Conservation (phyloP, 1,284 basidiomycete species). For the Irpex sp. region DNA sequence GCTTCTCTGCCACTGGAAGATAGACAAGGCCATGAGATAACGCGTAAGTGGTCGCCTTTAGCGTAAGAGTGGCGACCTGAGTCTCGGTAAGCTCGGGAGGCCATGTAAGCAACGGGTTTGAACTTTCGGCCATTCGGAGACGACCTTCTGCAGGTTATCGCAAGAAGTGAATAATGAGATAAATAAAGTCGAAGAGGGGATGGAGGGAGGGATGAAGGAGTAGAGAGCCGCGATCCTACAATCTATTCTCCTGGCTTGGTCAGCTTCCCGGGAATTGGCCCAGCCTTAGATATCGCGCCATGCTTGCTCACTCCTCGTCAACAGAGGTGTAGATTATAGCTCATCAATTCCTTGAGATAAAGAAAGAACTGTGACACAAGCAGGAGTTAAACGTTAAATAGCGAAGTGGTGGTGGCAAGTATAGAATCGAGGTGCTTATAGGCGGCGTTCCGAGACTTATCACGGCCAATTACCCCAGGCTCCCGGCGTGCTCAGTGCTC, state of each 20-base stretch:
- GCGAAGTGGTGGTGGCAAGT: too few relatives aligned
- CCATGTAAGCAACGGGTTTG: conserved; percentile 42
- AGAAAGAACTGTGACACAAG: too few relatives aligned
- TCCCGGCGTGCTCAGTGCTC: neutral
- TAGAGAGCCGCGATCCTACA: too few relatives aligned
- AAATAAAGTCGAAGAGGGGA: too few relatives aligned
- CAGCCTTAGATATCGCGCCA: conserved; percentile 7
- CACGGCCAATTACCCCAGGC: neutral
- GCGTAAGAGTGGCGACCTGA: conserved; percentile 57
- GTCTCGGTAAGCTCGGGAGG: conserved; percentile 63
- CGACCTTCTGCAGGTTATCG: too few relatives aligned
- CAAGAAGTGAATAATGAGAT: too few relatives aligned
- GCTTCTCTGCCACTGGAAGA: conserved; percentile 54
- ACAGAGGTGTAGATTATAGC: neutral
- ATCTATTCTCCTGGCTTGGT: conserved; percentile 3
- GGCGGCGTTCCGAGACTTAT: too few relatives aligned
- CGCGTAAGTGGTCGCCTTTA: conserved; percentile 79
- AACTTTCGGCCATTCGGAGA: neutral
- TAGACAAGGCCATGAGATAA: conserved; percentile 84
- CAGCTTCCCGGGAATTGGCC: neutral
- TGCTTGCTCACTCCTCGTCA: conserved; percentile 9
- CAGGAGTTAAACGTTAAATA: too few relatives aligned
- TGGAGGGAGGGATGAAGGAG: too few relatives aligned
- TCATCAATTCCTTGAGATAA: too few relatives aligned
- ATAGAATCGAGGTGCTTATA: too few relatives aligned